Evolutionary conservation across 2,329 filamentous ascomycete species (phyloP).

Genomic region (Ophiostoma pallidulum): DNA sequence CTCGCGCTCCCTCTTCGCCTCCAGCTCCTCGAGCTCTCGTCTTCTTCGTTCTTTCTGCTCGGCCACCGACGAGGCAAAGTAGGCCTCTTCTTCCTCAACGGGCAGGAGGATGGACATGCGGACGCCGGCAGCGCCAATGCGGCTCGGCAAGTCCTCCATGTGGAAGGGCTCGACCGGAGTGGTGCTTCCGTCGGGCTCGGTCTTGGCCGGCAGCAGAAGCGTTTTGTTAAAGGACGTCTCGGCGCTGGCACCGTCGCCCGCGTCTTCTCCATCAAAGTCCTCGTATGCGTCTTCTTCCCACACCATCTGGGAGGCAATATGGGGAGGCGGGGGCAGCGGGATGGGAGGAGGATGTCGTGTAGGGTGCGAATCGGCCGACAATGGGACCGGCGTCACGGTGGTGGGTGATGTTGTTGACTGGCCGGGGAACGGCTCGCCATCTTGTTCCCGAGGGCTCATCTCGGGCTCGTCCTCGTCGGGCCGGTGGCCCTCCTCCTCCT

Average conservation of each 20-base stretch:
- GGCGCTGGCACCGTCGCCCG: neutral
- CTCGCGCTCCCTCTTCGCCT: no score
- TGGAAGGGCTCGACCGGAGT: conserved; percentile 42
- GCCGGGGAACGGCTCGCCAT: neutral
- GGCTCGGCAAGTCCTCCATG: conserved; percentile 36
- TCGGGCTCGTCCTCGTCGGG: neutral
- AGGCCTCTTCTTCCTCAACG: conserved; percentile 21
- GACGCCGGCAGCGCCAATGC: conserved; percentile 32
- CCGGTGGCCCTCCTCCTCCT: no score
- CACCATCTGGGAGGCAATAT: conserved; percentile 11
- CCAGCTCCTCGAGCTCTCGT: no score
- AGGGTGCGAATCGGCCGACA: conserved; percentile 6
- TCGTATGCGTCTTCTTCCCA: conserved; percentile 14
- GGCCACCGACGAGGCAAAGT: conserved; percentile 12
- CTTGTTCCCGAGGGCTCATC: conserved; percentile 5
- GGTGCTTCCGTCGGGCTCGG: conserved; percentile 24
- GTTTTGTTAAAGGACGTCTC: no score
- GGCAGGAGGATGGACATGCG: conserved; percentile 22
- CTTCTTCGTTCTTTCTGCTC: conserved; percentile 8
- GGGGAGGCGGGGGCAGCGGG: conserved; percentile 6
- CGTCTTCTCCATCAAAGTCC: neutral
- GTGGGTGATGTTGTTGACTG: neutral
- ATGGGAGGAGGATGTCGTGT: neutral
- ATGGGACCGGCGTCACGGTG: neutral
- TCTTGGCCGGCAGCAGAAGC: neutral